Evolutionary conservation across 2,329 filamentous ascomycete genomes (phyloP).

Genomic region (Alternaria triticina): DNA sequence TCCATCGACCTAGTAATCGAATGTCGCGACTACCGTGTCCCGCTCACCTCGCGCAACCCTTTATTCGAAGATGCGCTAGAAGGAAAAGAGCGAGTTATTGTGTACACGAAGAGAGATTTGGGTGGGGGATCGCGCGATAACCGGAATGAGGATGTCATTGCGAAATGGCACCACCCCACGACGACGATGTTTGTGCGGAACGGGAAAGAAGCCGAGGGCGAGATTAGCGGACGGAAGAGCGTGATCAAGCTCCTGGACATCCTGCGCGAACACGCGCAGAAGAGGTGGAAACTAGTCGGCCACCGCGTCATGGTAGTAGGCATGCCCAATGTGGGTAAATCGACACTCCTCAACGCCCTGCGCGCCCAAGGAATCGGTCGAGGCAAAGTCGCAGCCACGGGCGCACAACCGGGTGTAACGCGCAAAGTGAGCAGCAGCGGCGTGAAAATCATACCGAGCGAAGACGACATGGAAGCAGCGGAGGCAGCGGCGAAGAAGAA

Average conservation of each 20-base stretch:
- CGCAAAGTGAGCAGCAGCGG: conserved; percentile 76
- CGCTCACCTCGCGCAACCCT: conserved; percentile 87
- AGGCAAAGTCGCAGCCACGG: conserved; percentile 79
- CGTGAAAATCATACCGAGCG: conserved; percentile 73
- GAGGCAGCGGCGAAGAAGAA: conserved; percentile 32
- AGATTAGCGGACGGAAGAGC: conserved; percentile 26
- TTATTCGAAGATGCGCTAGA: conserved; percentile 80
- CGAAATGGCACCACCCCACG: conserved; percentile 60
- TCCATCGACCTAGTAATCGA: conserved; percentile 89
- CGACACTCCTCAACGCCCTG: conserved; percentile 87
- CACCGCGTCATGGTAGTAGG: conserved; percentile 86
- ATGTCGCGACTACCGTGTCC: conserved; percentile 91
- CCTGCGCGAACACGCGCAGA: conserved; percentile 59
- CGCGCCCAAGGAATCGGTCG: conserved; percentile 70
- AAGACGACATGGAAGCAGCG: conserved; percentile 52
- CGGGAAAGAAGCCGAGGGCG: conserved; percentile 34
- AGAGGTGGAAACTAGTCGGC: conserved; percentile 72
- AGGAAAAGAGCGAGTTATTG: conserved; percentile 75
- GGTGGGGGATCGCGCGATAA: conserved; percentile 35
- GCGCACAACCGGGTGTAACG: conserved; percentile 87
- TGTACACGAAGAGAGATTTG: conserved; percentile 86
- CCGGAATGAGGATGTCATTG: conserved; percentile 59
- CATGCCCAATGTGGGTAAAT: conserved; percentile 98
- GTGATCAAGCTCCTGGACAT: conserved; percentile 54
- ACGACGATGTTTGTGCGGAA: conserved; percentile 61